Conservation (phyloP, 768 basidiomycete species). For the Podaxis carcinomalis region DNA sequence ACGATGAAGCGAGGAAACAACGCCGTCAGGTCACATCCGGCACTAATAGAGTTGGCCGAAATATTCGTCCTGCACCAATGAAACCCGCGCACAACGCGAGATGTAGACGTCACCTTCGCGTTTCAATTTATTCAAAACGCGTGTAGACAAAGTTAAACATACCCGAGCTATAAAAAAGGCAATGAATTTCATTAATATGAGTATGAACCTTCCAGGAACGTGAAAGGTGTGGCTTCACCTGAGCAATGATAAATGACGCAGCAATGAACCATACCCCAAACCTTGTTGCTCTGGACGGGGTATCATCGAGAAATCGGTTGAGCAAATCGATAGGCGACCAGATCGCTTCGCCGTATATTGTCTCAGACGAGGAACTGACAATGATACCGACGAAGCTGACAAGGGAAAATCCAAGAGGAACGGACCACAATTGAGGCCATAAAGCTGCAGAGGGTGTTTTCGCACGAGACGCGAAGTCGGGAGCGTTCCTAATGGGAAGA, state of each 20-base stretch:
- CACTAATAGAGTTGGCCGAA: constrained; percentile 78
- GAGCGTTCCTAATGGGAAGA: constrained; percentile 51
- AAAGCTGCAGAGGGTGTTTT: constrained; percentile 53
- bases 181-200: constrained; percentile 9
- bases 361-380: constrained; percentile 71
- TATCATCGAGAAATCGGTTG: constrained; percentile 60
- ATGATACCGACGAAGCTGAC: constrained; percentile 80
- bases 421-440: constrained; percentile 63
- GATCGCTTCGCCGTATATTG: constrained; percentile 72
- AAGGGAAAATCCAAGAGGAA: constrained; percentile 69
- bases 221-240: constrained; percentile 29
- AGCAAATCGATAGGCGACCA: constrained; percentile 79
- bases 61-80: constrained; percentile 57
- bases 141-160: not conserved
- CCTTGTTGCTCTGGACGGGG: constrained; percentile 58
- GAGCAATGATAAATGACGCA: constrained; percentile 75
- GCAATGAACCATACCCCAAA: constrained; percentile 81
- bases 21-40: constrained; percentile 80
- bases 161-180: not conserved
- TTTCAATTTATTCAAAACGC: not conserved
- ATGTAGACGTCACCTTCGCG: not conserved
- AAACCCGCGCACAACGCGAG: not conserved
- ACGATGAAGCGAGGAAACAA: constrained; percentile 74
- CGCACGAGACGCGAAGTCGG: constrained; percentile 70
- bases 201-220: constrained; percentile 4